Evolutionary conservation across 108 stramenopile species (phyloP).

Genomic region (Seminavis robusta): DNA sequence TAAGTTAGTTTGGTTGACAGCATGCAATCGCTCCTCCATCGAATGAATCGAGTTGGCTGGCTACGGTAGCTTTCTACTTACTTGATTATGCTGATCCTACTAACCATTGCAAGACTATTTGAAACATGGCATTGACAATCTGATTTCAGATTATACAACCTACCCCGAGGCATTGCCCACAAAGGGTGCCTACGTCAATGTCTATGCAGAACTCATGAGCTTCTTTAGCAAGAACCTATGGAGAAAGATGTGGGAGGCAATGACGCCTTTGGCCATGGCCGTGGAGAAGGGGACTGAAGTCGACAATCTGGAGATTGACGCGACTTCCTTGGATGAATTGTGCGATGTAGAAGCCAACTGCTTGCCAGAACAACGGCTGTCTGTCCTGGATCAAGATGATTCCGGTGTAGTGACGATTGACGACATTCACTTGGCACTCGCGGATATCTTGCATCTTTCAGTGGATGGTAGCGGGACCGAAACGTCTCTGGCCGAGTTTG

Average conservation of each 20-base stretch:
- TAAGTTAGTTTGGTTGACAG: no score
- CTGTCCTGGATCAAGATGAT: conserved; percentile 22
- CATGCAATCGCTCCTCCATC: no score
- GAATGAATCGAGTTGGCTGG: no score
- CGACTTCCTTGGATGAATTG: conserved; percentile 8
- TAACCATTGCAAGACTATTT: no score
- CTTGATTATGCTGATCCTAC: no score
- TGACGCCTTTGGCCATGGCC: no score
- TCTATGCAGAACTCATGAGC: conserved; percentile 45
- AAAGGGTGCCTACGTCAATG: conserved; percentile 46
- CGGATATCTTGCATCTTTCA: conserved; percentile 31
- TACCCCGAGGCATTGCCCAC: conserved; percentile 34
- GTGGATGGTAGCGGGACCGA: conserved; percentile 36
- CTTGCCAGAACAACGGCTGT: conserved; percentile 25
- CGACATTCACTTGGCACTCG: conserved; percentile 40
- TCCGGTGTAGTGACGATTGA: conserved; percentile 34
- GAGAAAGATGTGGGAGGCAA: conserved; percentile 33
- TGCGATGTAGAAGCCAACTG: conserved; percentile 17
- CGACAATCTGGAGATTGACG: no score
- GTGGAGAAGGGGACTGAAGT: no score
- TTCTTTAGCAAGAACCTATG: conserved; percentile 47
- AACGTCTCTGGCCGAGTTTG: conserved; percentile 29
- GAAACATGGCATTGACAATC: no score
- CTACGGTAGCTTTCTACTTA: no score
- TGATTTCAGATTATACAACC: conserved; percentile 26